Conservation (phyloP, 2,329 filamentous ascomycete species). For the Calonectria fujianensis region DNA sequence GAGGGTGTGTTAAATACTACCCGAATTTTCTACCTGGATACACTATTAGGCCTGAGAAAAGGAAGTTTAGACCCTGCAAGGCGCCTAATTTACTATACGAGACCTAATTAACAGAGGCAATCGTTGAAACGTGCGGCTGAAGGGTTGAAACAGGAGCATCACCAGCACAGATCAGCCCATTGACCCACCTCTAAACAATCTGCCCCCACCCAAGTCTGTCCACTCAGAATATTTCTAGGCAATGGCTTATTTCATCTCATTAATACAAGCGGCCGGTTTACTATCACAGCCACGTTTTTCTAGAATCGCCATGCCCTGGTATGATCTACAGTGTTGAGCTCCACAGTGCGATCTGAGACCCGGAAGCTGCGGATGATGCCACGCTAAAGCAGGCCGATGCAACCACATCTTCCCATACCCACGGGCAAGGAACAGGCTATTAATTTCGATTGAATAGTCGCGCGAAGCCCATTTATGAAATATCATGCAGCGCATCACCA, state of each 20-base stretch:
- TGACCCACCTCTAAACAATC: background rate
- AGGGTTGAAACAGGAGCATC: conserved; percentile 25
- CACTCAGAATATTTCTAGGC: background rate
- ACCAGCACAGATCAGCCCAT: conserved; percentile 5
- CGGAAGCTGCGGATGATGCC: background rate
- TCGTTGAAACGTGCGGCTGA: conserved; percentile 29
- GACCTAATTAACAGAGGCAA: conserved; percentile 8
- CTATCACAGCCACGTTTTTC: background rate
- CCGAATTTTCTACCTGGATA: background rate
- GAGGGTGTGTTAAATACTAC: conserved; percentile 13
- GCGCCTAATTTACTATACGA: conserved; percentile 25
- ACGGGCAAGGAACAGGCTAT: background rate
- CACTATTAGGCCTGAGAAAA: background rate
- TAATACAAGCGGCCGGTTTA: background rate
- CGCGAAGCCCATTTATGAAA: background rate
- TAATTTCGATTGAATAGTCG: background rate
- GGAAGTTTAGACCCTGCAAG: background rate
- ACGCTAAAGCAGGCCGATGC: background rate
- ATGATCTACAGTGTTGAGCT: too few relatives aligned
- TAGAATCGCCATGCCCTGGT: background rate
- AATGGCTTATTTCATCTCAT: background rate
- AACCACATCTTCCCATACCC: background rate
- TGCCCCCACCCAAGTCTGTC: background rate
- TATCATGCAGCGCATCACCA: too few relatives aligned
- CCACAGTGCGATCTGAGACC: background rate